phyloP scores from a whole-genome alignment of 148 eudicot species.

The Camellia granthamiana region DNA sequence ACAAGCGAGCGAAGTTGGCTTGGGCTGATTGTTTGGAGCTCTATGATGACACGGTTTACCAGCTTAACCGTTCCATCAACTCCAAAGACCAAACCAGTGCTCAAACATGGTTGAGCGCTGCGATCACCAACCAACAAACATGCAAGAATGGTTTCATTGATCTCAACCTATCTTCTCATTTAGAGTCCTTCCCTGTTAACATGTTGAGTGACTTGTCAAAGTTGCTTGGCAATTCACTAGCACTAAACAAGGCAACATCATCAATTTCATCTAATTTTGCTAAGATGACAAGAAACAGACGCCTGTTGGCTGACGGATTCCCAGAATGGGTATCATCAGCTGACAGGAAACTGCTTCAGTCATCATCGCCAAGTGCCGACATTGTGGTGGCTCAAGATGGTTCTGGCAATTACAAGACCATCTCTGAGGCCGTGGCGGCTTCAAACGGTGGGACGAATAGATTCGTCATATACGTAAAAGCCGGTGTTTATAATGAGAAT shows the following conservation, averaged over 20 bases:
- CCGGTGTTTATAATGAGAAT: conserved; percentile 62
- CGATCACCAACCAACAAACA: conserved; percentile 58
- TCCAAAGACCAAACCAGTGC: conserved; percentile 35
- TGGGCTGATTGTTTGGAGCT: conserved; percentile 61
- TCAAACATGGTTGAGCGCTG: conserved; percentile 72
- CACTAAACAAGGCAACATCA: conserved; percentile 37
- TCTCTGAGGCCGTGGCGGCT: conserved; percentile 51
- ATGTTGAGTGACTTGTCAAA: conserved; percentile 32
- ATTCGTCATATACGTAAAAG: conserved; percentile 56
- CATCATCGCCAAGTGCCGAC: conserved; percentile 23
- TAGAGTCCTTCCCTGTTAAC: conserved; percentile 21
- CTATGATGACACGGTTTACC: conserved; percentile 42
- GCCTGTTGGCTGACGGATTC: conserved; percentile 6
- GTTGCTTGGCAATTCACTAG: conserved; percentile 47
- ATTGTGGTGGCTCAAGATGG: conserved; percentile 79
- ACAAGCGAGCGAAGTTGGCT: conserved; percentile 44
- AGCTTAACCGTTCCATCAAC: conserved; percentile 42
- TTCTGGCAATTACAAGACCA: conserved; percentile 53
- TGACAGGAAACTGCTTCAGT: conserved; percentile 46
- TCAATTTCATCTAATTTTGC: neutral
- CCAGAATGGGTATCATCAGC: conserved; percentile 26
- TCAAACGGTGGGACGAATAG: conserved; percentile 29
- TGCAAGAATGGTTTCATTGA: conserved; percentile 49
- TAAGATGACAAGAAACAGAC: conserved; percentile 5
- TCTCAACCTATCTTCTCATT: conserved; percentile 32